phyloP scores from a whole-genome alignment of 2,329 filamentous ascomycete genomes.

The Coniochaeta sp. region DNA sequence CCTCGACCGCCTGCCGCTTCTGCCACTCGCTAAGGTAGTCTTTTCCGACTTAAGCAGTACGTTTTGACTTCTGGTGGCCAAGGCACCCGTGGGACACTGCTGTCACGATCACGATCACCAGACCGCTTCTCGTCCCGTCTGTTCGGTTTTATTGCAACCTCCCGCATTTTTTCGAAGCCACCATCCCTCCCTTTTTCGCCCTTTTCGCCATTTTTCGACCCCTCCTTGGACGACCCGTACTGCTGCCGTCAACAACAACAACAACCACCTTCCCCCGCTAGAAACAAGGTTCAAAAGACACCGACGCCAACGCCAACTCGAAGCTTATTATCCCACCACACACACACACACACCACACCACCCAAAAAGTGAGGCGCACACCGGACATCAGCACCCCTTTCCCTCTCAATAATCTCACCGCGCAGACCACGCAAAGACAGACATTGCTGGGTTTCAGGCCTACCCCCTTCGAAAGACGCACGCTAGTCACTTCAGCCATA shows the following conservation, averaged over 20 bases:
- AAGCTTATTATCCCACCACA: background rate
- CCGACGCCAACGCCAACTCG: background rate
- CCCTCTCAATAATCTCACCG: background rate
- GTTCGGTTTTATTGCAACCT: background rate
- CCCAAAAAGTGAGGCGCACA: background rate
- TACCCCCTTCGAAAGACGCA: background rate
- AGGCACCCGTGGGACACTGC: background rate
- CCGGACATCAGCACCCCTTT: background rate
- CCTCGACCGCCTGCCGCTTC: background rate
- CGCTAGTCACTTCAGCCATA: background rate
- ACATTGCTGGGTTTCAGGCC: background rate
- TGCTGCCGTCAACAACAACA: conserved; percentile 1
- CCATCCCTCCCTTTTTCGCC: background rate
- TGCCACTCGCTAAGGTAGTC: background rate
- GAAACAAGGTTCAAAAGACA: background rate
- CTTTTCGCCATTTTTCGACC: too few species aligned
- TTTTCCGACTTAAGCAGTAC: background rate
- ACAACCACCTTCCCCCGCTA: background rate
- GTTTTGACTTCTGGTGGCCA: too few species aligned
- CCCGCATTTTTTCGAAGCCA: background rate
- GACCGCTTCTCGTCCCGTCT: background rate
- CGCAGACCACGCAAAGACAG: background rate
- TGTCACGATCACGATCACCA: background rate
- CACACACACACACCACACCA: background rate
- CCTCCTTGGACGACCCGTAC: background rate